These are phyloP conservation scores for Aspergillus novoparasiticus DNA, from an alignment of 2,329 filamentous ascomycete species.

Conservation along the genomic window DNA sequence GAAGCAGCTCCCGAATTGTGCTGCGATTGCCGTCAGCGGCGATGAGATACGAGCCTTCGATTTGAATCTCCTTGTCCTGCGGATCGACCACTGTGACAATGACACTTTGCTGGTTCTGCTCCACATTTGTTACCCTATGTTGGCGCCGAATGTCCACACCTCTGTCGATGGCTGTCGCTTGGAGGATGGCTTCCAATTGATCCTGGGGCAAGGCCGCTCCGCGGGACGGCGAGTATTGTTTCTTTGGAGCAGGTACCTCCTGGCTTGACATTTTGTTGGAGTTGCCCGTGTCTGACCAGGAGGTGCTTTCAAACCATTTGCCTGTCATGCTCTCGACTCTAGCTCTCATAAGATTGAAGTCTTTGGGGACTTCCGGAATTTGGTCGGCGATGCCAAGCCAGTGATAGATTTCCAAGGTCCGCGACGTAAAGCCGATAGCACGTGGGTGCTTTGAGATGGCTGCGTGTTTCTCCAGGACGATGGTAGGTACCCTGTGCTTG, in stretches of 20 bases:
- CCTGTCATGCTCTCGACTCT: slow-evolving; percentile 24
- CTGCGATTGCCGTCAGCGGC: slow-evolving; percentile 40
- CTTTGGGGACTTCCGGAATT: slow-evolving; percentile 18
- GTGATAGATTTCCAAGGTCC: slow-evolving; percentile 44
- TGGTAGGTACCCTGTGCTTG: slow-evolving; percentile 31
- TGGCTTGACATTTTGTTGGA: not conserved
- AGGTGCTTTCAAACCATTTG: slow-evolving; percentile 21
- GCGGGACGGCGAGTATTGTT: slow-evolving; percentile 24
- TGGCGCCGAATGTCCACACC: slow-evolving; percentile 41
- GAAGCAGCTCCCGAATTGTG: slow-evolving; percentile 20
- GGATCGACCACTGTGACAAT: slow-evolving; percentile 25
- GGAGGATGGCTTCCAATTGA: slow-evolving; percentile 44
- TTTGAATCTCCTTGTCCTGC: slow-evolving; percentile 7
- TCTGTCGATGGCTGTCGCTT: slow-evolving; percentile 32
- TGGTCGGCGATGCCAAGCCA: slow-evolving; percentile 30
- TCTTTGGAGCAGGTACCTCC: slow-evolving; percentile 15
- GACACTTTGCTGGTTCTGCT: slow-evolving; percentile 30
- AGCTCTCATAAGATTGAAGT: slow-evolving; percentile 26
- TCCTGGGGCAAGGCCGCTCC: slow-evolving; percentile 43
- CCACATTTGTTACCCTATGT: slow-evolving; percentile 27
- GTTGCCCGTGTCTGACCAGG: slow-evolving; percentile 20
- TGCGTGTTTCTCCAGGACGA: slow-evolving; percentile 43
- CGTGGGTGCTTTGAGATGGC: slow-evolving; percentile 42
- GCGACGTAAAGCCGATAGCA: slow-evolving; percentile 39
- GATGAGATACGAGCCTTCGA: slow-evolving; percentile 42